phyloP scores from a whole-genome alignment of 2,329 filamentous ascomycete genomes.

The Cordyceps cicadae region DNA sequence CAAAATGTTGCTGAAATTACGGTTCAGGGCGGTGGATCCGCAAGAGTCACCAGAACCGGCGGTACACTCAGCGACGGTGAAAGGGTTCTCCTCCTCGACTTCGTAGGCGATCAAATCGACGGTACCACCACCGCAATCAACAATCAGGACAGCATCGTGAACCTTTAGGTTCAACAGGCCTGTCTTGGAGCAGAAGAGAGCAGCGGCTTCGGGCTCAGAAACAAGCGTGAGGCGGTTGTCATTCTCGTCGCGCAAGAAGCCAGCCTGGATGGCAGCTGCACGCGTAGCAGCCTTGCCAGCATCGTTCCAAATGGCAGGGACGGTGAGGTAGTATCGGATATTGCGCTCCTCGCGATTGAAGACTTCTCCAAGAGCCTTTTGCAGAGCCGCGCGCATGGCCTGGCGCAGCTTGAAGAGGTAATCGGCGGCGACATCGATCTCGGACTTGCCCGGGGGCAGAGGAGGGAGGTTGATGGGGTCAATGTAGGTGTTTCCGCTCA shows the following conservation, averaged over 20 bases:
- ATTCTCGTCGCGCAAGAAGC: slow-evolving; percentile 93
- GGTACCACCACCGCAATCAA: slow-evolving; percentile 96
- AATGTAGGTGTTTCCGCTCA: slow-evolving; percentile 97
- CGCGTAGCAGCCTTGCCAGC: slow-evolving; percentile 94
- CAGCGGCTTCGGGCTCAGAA: slow-evolving; percentile 92
- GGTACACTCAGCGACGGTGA: slow-evolving; percentile 94
- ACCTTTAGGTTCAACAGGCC: slow-evolving; percentile 93
- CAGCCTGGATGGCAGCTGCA: slow-evolving; percentile 91
- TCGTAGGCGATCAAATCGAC: slow-evolving; percentile 99
- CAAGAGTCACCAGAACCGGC: slow-evolving; percentile 96
- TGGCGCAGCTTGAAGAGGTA: slow-evolving; percentile 97
- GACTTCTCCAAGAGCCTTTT: slow-evolving; percentile 94
- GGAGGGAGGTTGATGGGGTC: slow-evolving; percentile 98
- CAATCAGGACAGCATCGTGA: slow-evolving; percentile 96
- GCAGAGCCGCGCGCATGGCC: slow-evolving; percentile 89
- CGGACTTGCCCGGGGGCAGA: slow-evolving; percentile 93
- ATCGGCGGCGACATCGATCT: slow-evolving; percentile 98
- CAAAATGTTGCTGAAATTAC: slow-evolving; percentile 97
- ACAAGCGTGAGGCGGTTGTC: slow-evolving; percentile 92
- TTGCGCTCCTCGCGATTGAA: slow-evolving; percentile 98
- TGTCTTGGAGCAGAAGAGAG: slow-evolving; percentile 96
- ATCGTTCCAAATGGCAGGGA: slow-evolving; percentile 99
- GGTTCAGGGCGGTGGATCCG: slow-evolving; percentile 94
- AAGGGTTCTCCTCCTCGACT: slow-evolving; percentile 94
- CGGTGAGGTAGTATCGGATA: slow-evolving; percentile 94